Percentiles rank a stretch among this genome's conserved stretches.
These are phyloP conservation scores for Elaphomyces granulatus DNA, from an alignment of 495 filamentous ascomycete species.

Conservation along the genomic window DNA sequence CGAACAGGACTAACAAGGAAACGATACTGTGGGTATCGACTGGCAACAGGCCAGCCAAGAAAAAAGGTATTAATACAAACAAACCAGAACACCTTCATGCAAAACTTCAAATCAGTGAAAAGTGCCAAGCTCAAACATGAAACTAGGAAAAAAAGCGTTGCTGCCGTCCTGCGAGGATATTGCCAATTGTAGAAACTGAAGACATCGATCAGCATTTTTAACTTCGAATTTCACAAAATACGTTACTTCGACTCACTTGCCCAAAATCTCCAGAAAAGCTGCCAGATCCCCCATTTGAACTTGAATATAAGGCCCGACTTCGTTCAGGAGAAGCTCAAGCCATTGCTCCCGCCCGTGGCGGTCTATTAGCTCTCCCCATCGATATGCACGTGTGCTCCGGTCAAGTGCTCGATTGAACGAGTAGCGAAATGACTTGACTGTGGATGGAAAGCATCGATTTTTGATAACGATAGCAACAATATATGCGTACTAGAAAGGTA, in stretches of 20 bases:
- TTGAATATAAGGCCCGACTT: constrained; percentile 24
- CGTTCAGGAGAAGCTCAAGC: constrained; percentile 24
- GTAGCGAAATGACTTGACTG: constrained; percentile 22
- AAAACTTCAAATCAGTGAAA: constrained; percentile 18
- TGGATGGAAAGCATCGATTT: constrained; percentile 19
- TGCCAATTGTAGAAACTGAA: constrained; percentile 33
- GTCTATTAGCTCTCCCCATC: constrained; percentile 29
- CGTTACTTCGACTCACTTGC: constrained; percentile 15
- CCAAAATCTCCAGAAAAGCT: constrained; percentile 24
- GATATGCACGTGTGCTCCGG: constrained; percentile 13
- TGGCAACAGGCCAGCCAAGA: constrained; percentile 26
- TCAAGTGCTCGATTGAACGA: constrained; percentile 19
- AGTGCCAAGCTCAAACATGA: constrained; percentile 17
- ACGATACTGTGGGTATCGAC: constrained; percentile 27
- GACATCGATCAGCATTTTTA: constrained; percentile 1
- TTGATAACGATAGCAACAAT: constrained; percentile 25
- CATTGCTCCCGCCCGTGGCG: constrained; percentile 27
- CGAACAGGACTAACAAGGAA: constrained; percentile 26
- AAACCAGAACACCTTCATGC: constrained; percentile 25
- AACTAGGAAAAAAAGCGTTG: constrained; percentile 20
- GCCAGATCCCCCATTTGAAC: constrained; percentile 32
- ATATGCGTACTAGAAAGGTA: constrained; percentile 14
- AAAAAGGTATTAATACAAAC: constrained; percentile 28
- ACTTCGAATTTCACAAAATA: not conserved
- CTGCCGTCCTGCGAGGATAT: constrained; percentile 18